Base-by-base conservation (phyloP, 768 basidiomycete species). In the Suillus lakei region DNA sequence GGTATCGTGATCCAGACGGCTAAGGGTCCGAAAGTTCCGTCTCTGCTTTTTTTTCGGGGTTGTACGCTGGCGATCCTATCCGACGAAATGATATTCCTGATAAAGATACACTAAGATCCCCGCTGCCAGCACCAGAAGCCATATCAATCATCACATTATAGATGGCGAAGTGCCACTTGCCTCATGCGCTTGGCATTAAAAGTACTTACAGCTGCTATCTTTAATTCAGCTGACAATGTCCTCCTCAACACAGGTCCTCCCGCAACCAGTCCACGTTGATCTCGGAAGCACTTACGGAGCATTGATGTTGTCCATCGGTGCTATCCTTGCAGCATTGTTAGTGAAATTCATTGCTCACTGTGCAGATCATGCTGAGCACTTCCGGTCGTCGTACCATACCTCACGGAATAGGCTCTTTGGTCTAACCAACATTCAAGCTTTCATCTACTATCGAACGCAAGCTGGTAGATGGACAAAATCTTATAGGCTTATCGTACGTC, bases 341-440 rank as follows among this genome's bases (percentile, higher is more conserved):
- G 53, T 34, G 13, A n/a, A 34, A 34, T 7, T 7, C 12, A 13
- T 32, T 32, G 10, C 30, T 54, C 34, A 13, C 6, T 32, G 13
- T 13, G 21, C 21, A 54, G 21, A 34, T 53, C 4, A 34, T n/a
- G 53, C 53, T 34, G 30, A 34, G 12, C 32, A 7, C 34, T 34
- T n/a, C 5, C 30, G 4, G 21, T n/a, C 21, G 32, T n/a, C 32
- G 32, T 32, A 54, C 28, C 21, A 32, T 59, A 59, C 9, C 26
- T 18, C 56, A 39, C 10, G 23, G 36, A 59, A 41, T 56, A 63
- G 62, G 16, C 62, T 63, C 6, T 60, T 61, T 63, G 62, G 62
- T 28, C 15, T 63, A 34, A 63, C 55, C 15, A 63, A 21, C 28
- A 26, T 63, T 59, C 62, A 63, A 56, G 55, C 62, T 36, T 60